Base-by-base conservation (phyloP, 2,329 filamentous ascomycete genomes). In the Cercospora sp. region DNA sequence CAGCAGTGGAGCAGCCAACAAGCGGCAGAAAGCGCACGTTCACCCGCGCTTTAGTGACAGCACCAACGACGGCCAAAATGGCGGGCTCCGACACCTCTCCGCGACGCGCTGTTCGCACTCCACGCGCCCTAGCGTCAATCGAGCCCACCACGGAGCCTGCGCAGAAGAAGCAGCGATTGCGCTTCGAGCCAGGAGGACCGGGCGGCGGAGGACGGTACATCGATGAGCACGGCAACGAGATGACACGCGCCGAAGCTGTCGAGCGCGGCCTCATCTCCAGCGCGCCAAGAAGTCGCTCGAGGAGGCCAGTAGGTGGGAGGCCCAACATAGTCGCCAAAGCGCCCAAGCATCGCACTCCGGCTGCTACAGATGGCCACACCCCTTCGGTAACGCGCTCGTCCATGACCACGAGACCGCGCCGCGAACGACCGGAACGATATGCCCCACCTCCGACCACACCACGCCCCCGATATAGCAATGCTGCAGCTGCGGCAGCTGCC, bases 121-220 rank as follows among this genome's bases (percentile, higher is more conserved):
- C 72, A 53, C 75, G 72, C 63, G 71, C 74, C 16, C 73, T 72
- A 33, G 72, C 74, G 16, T 71, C 71, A 9, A 74, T 72, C 53
- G 75, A 74, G 64, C 69, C 79, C 57, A 79, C 80, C 67, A 33
- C 63, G 18, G 81, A 80, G 63, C 81, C 81, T 33, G 79, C 80
- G 30, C 75, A 70, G 53, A 84, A 83, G 79, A 84, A 84, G 79
- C 79, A 79, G 75, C 79, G 80, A 69, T n/a, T 64, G 62, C 82
- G 80, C 80, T 97, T 97, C 81, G 87, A 96, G 59, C 92, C 94
- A 36, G 93, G 93, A 59, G 93, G 93, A 3, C 90, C 92, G 67
- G 93, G 92, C 45, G 93, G 93, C 57, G 93, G 93, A 67, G 93
- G 93, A 20, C 85, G 93, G 77, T 96, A 93, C 79, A 84, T 95